These are phyloP conservation scores for Leccinum truebloodii DNA, from an alignment of 768 basidiomycete species.

Conservation along the genomic window DNA sequence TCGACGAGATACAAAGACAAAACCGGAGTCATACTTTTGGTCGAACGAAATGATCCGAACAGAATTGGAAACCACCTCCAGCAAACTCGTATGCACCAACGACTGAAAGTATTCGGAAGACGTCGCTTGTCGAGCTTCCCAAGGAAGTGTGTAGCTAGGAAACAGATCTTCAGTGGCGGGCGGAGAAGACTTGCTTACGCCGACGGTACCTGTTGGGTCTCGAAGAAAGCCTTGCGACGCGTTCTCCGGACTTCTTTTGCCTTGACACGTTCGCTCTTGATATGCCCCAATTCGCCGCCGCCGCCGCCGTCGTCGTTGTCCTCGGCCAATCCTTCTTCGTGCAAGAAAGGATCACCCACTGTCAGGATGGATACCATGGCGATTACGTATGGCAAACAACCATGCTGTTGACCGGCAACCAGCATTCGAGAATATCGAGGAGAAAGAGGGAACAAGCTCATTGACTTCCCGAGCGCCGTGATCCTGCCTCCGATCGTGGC, in stretches of 20 bases:
- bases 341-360: conserved; percentile 94
- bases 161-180: conserved; percentile 2
- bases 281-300: conserved; percentile 42
- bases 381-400: conserved; percentile 89
- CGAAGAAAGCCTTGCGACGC: conserved; percentile 77
- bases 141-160: conserved; percentile 73
- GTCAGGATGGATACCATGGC: conserved; percentile 88
- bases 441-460: conserved; percentile 92
- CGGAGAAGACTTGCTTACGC: not conserved
- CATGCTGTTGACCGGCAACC: conserved; percentile 82
- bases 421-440: conserved; percentile 97
- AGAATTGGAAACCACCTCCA: conserved; percentile 79
- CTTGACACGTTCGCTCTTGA: conserved; percentile 48
- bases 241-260: conserved; percentile 59
- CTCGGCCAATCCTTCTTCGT: conserved; percentile 65
- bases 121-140: conserved; percentile 79
- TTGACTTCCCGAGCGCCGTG: conserved; percentile 86
- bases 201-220: conserved; percentile 68
- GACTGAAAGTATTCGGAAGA: conserved; percentile 88
- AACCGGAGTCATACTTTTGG: conserved; percentile 59
- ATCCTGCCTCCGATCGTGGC: conserved; percentile 58
- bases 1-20: not conserved
- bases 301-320: conserved; percentile 41
- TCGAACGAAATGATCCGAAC: conserved; percentile 85
- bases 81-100: conserved; percentile 96